Conservation (phyloP, 441 rosid species). For the Rhodomyrtus psidioides region DNA sequence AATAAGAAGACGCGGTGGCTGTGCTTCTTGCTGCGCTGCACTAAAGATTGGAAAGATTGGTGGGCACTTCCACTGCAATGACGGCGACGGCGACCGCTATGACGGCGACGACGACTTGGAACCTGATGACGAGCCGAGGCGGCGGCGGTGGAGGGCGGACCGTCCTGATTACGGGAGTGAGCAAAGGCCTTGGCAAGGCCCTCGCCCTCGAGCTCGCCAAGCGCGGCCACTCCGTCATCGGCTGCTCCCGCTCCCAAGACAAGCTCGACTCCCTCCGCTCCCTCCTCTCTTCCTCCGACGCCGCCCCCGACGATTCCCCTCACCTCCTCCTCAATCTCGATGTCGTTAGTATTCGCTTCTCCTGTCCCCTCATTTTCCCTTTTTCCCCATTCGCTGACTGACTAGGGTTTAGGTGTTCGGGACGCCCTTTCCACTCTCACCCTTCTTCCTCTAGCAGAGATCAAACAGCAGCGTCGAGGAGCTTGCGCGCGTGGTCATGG, state of each 20-base stretch:
- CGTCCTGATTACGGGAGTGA: slow-evolving; percentile 75
- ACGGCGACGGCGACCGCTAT: not conserved
- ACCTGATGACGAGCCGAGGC: not conserved
- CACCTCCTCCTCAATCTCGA: slow-evolving; percentile 75
- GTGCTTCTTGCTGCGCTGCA: not conserved
- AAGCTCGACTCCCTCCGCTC: slow-evolving; percentile 62
- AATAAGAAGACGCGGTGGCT: not conserved
- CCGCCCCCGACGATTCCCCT: not conserved
- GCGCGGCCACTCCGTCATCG: slow-evolving; percentile 76
- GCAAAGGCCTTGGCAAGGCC: slow-evolving; percentile 87
- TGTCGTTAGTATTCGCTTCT: slow-evolving; percentile 31
- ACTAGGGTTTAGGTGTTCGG: not conserved
- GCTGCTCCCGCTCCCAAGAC: slow-evolving; percentile 81
- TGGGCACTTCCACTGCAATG: not conserved
- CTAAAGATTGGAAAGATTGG: not conserved
- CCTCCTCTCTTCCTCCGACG: slow-evolving; percentile 36
- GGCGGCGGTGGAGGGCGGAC: slow-evolving; percentile 23
- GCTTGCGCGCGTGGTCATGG: slow-evolving; percentile 56
- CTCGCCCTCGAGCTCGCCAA: slow-evolving; percentile 72
- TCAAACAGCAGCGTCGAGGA: slow-evolving; percentile 73
- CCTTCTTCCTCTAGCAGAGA: slow-evolving; percentile 28
- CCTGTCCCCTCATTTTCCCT: not conserved
- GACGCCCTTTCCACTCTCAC: not conserved
- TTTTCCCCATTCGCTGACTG: not conserved
- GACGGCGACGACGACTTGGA: slow-evolving; percentile 13